Conservation (phyloP, 805 yeast species). For the Myxozyma neotropica region DNA sequence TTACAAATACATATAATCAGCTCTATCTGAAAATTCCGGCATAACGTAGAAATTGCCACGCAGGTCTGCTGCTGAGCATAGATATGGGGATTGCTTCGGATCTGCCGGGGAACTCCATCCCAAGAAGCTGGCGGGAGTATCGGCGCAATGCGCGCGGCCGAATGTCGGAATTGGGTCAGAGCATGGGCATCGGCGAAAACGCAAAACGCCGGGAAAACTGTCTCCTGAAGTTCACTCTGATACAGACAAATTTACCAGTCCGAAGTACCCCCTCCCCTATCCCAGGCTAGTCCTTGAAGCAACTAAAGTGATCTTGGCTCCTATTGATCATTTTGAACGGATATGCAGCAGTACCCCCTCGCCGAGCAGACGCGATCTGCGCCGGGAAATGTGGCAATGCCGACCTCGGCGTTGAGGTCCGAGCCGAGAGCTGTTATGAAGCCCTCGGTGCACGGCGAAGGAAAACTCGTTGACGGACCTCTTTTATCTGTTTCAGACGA, state of each 20-base stretch:
- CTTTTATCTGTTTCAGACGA: background rate
- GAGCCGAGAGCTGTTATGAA: conserved; percentile 8
- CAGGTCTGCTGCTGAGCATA: too few species aligned
- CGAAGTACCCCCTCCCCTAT: background rate
- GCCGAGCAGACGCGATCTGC: background rate
- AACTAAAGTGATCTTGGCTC: too few species aligned
- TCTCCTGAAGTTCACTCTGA: background rate
- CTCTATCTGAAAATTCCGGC: too few species aligned
- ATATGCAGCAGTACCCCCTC: conserved; percentile 3
- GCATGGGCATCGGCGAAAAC: background rate
- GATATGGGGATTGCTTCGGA: too few species aligned
- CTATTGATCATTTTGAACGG: too few species aligned
- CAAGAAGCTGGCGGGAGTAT: too few species aligned
- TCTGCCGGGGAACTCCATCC: too few species aligned
- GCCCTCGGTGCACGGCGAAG: background rate
- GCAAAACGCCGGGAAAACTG: background rate
- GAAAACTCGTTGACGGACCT: background rate
- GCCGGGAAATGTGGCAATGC: conserved; percentile 5
- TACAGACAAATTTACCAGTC: background rate
- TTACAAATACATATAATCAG: too few species aligned
- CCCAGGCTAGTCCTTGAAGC: background rate
- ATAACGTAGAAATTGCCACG: too few species aligned
- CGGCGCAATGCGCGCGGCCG: too few species aligned
- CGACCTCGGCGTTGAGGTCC: conserved; percentile 9
- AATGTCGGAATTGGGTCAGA: background rate